Evolutionary conservation across 345 rosid species (phyloP).

Genomic region (Geranium rotundifolium): DNA sequence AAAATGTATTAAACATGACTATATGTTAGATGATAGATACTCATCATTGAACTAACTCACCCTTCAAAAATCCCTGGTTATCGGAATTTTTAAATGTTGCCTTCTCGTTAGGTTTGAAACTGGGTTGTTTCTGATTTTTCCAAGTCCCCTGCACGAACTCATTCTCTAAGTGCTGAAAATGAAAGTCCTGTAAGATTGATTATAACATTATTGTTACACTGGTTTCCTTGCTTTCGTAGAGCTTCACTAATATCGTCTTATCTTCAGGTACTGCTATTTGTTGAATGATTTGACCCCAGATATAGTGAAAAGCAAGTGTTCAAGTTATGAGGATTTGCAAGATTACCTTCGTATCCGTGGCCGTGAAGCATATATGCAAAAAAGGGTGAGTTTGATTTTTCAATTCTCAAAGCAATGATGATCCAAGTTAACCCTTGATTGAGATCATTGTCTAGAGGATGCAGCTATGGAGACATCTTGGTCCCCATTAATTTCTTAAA

Average conservation of each 20-base stretch:
- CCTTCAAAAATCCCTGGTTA: background rate
- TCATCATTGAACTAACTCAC: background rate
- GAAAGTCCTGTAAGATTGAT: background rate
- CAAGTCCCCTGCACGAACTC: background rate
- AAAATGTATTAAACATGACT: background rate
- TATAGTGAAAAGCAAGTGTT: slow-evolving; percentile 48
- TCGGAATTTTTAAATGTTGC: background rate
- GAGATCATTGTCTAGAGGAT: background rate
- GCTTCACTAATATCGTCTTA: background rate
- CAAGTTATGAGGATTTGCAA: slow-evolving; percentile 60
- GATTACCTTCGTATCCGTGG: slow-evolving; percentile 74
- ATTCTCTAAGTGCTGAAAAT: background rate
- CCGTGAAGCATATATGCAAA: slow-evolving; percentile 80
- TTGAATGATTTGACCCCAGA: slow-evolving; percentile 73
- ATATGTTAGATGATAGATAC: background rate
- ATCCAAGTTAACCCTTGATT: background rate
- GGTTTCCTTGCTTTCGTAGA: background rate
- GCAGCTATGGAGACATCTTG: no score
- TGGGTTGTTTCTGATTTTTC: background rate
- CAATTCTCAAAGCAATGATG: background rate
- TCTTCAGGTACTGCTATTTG: slow-evolving; percentile 76
- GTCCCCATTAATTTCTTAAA: no score
- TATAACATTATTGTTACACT: no score
- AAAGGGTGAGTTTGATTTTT: slow-evolving; percentile 36
- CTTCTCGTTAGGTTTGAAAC: background rate